These are phyloP conservation scores for Ensete ventricosum DNA, from an alignment of 176 grass and related monocot species.

Conservation along the genomic window DNA sequence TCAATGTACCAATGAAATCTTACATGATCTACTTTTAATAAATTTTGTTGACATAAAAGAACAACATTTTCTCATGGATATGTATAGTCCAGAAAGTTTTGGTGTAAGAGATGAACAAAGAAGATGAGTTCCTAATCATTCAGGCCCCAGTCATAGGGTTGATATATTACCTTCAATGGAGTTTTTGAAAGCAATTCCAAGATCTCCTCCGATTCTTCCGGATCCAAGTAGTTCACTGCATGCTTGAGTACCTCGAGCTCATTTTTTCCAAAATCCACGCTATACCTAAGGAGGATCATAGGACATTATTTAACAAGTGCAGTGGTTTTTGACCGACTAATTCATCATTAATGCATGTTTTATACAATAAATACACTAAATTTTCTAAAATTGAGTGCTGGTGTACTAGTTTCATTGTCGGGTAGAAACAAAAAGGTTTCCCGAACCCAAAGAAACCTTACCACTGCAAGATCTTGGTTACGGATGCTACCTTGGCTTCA, in stretches of 20 bases:
- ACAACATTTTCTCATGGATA: too few relatives aligned
- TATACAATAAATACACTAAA: not conserved
- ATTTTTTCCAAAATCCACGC: conserved; percentile 74
- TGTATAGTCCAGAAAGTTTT: too few relatives aligned
- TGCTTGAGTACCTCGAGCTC: conserved; percentile 84
- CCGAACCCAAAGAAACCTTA: conserved; percentile 17
- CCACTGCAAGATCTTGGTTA: conserved; percentile 75
- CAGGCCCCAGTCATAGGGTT: conserved; percentile 71
- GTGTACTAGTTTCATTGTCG: not conserved
- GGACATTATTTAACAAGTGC: not conserved
- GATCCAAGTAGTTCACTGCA: conserved; percentile 75
- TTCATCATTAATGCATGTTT: not conserved
- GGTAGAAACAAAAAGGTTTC: not conserved
- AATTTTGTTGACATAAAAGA: too few relatives aligned
- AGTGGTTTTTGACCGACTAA: not conserved
- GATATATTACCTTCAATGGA: conserved; percentile 70
- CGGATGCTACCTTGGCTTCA: conserved; percentile 55
- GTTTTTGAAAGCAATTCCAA: conserved; percentile 61
- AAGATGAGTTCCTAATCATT: conserved; percentile 42
- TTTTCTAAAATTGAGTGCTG: too few relatives aligned
- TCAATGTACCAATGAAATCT: too few relatives aligned
- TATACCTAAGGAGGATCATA: conserved; percentile 57
- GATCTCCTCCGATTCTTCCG: conserved; percentile 48
- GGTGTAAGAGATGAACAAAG: not conserved
- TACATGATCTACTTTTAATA: too few relatives aligned